phyloP scores from a whole-genome alignment of 805 yeast genomes.

The Ogataea siamensis region DNA sequence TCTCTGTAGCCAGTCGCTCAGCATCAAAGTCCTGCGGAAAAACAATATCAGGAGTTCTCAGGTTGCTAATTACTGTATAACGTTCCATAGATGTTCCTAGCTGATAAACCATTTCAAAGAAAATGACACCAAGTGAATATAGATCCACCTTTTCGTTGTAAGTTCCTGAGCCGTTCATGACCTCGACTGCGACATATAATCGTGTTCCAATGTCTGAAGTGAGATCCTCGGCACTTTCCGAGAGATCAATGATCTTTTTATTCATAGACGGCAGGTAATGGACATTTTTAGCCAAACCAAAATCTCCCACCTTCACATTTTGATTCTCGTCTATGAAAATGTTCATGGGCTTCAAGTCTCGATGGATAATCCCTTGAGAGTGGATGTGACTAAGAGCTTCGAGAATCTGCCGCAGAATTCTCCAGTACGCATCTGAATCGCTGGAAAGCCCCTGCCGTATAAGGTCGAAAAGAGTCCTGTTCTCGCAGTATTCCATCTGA shows the following conservation, averaged over 20 bases:
- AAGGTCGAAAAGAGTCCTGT: slow-evolving; percentile 80
- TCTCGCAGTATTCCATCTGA: slow-evolving; percentile 99
- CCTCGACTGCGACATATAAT: slow-evolving; percentile 88
- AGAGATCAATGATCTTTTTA: slow-evolving; percentile 18
- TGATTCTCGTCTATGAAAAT: slow-evolving; percentile 89
- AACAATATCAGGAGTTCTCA: slow-evolving; percentile 57
- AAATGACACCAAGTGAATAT: slow-evolving; percentile 91
- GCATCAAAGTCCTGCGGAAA: slow-evolving; percentile 71
- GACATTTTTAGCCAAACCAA: slow-evolving; percentile 92
- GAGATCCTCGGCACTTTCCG: slow-evolving; percentile 57
- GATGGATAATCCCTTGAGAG: slow-evolving; percentile 88
- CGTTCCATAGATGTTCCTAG: slow-evolving; percentile 94
- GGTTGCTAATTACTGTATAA: slow-evolving; percentile 61
- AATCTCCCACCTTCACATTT: slow-evolving; percentile 93
- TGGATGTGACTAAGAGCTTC: slow-evolving; percentile 93
- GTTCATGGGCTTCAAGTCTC: slow-evolving; percentile 94
- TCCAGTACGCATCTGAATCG: slow-evolving; percentile 82
- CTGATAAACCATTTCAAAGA: slow-evolving; percentile 90
- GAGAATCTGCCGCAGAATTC: slow-evolving; percentile 78
- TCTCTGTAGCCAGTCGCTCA: slow-evolving; percentile 53
- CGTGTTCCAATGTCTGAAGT: slow-evolving; percentile 95
- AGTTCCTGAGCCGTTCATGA: slow-evolving; percentile 64
- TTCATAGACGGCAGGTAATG: slow-evolving; percentile 42
- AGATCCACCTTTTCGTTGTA: slow-evolving; percentile 94
- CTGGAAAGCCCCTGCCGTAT: slow-evolving; percentile 72